Conservation (phyloP, 345 rosid genomes). For the Gossypium bickii region DNA sequence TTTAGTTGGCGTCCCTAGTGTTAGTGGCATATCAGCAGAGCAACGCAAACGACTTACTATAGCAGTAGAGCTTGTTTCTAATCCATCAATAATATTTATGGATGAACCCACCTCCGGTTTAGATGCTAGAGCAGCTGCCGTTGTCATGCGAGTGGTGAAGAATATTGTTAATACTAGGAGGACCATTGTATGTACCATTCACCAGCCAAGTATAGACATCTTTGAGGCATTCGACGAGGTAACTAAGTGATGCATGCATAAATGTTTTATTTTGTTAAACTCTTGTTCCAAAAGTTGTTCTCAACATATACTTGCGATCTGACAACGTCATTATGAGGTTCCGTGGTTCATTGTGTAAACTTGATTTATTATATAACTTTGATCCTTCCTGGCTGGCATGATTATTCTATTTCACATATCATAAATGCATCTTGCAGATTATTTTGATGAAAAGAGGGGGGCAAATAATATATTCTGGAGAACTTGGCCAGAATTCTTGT, state of each 20-base stretch:
- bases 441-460: conserved; percentile 65
- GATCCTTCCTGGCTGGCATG: neutral
- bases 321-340: neutral
- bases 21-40: conserved; percentile 45
- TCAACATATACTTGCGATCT: neutral
- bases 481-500: conserved; percentile 45
- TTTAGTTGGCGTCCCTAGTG: conserved; percentile 41
- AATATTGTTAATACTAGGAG: conserved; percentile 40
- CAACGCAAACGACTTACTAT: conserved; percentile 52
- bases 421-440: conserved; percentile 31
- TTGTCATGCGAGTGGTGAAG: conserved; percentile 52
- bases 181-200: conserved; percentile 55
- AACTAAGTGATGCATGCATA: neutral
- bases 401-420: neutral
- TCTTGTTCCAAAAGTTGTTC: no score
- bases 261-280: no score
- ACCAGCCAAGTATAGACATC: conserved; percentile 51
- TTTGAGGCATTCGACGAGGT: conserved; percentile 61
- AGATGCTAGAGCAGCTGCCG: conserved; percentile 60
- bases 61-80: conserved; percentile 55
- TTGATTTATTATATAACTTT: neutral
- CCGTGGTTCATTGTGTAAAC: neutral
- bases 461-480: conserved; percentile 44
- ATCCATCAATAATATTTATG: conserved; percentile 60
- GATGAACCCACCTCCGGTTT: conserved; percentile 58